Evolutionary conservation across 176 grass and related monocot genomes (phyloP).

Genomic region (Saccharum officinarum): DNA sequence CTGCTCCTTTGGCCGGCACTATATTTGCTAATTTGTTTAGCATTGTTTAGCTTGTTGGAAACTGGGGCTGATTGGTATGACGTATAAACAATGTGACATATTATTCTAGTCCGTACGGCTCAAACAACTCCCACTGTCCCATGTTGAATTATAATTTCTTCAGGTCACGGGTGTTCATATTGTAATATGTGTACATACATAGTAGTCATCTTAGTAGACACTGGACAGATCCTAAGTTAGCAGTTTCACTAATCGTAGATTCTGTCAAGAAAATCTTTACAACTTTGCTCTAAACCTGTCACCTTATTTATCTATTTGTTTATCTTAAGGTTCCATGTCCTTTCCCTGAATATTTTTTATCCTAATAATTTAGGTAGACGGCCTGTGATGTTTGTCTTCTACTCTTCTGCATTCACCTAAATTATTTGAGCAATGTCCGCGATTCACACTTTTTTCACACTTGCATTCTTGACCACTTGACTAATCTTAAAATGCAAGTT

Average conservation of each 20-base stretch:
- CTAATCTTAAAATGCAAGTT: neutral
- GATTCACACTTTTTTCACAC: too few relatives aligned
- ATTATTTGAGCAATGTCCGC: neutral
- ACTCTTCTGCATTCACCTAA: neutral
- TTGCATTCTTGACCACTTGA: neutral
- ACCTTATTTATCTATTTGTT: neutral
- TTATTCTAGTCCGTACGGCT: neutral
- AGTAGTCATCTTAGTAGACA: constrained; percentile 7
- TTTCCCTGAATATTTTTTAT: neutral
- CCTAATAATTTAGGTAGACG: neutral
- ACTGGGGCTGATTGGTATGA: neutral
- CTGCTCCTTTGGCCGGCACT: neutral
- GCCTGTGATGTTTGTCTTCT: neutral
- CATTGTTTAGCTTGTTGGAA: neutral
- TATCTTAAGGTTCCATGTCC: neutral
- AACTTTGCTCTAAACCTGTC: neutral
- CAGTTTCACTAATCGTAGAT: neutral
- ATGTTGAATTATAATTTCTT: neutral
- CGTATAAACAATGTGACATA: neutral
- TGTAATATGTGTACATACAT: neutral
- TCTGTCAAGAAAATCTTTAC: neutral
- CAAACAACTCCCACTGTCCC: neutral
- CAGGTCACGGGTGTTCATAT: neutral
- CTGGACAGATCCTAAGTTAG: neutral
- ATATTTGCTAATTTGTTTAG: too few relatives aligned